Base-by-base conservation (phyloP, 1,284 basidiomycete species). In the Mycena sp. region DNA sequence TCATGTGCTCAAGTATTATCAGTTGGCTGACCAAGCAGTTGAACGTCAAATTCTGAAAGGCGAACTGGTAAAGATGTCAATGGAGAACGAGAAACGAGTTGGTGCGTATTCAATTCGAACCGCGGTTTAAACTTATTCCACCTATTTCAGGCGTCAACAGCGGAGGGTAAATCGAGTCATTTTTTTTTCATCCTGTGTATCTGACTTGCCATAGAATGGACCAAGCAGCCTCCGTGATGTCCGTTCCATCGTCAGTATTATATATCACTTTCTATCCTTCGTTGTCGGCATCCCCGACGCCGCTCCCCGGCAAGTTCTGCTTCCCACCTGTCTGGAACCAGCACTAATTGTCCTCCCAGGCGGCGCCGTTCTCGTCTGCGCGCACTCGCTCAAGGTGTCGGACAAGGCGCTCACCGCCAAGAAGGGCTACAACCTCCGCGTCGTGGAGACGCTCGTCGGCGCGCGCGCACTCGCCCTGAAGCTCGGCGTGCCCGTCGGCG, bases 311-410 rank as follows among this genome's bases (percentile, higher is more conserved):
- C 16, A 48, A 12, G 45, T 50, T 86, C 28, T 95, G 94, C 81
- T 6, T 77, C 78, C n/a, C 85, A 95, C 19, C 72, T 79, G 32
- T 88, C 89, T 0, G n/a, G n/a, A n/a, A n/a, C n/a, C n/a, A n/a
- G 81, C 85, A 28, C 83, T 88, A 0, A 85, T 89, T 12, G 9
- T 14, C 85, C 85, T 94, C 28, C 79, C 80, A 23, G 64, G 64
- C 19, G 73, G 78, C 12, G 85, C 87, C 14, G 87, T 88, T 6
- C 88, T 96, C 71, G 90, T 95, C 57, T 89, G 90, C 71, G 91
- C 93, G 14, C 94, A 96, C 79, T 93, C 92, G 17, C 86, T 94
- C 38, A 89, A 94, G 29, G 87, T 91, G n/a, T 88, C 91, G 30
- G 90, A 94, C 72, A 95, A 95, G 75, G 87, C 88, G 3, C 83